Evolutionary conservation across 2,329 filamentous ascomycete species (phyloP).

Genomic region (Sporothrix humicola): DNA sequence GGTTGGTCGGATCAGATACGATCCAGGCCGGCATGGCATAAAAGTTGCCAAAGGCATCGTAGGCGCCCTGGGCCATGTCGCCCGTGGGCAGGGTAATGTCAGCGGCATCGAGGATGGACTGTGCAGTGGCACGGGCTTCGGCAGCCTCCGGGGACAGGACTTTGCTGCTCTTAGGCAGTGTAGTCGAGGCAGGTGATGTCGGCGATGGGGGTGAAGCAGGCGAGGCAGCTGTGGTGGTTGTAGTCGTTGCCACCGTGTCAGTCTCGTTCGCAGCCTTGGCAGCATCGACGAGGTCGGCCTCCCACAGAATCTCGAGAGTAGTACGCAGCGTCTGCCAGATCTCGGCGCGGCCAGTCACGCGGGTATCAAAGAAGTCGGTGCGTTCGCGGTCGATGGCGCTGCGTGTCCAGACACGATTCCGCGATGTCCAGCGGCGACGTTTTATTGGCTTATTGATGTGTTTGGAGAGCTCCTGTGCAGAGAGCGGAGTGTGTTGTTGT

Average conservation of each 20-base stretch:
- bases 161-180: constrained; percentile 42
- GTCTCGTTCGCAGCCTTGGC: not conserved
- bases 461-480: constrained; percentile 52
- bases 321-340: constrained; percentile 78
- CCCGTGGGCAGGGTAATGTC: constrained; percentile 77
- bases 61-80: constrained; percentile 72
- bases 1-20: constrained; percentile 69
- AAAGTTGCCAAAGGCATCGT: constrained; percentile 72
- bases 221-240: not conserved
- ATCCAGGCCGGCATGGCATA: constrained; percentile 73
- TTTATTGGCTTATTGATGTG: constrained; percentile 74
- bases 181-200: not conserved
- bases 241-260: not conserved
- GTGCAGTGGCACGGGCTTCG: constrained; percentile 67
- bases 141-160: constrained; percentile 44
- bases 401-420: constrained; percentile 71
- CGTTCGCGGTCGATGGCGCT: constrained; percentile 72
- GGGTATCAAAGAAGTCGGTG: constrained; percentile 86
- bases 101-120: constrained; percentile 78
- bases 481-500: constrained; percentile 42
- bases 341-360: constrained; percentile 76
- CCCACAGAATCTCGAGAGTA: constrained; percentile 71
- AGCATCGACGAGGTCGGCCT: constrained; percentile 44
- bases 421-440: constrained; percentile 69
- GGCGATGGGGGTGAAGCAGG: not conserved